Base-by-base conservation (phyloP, 1,284 basidiomycete genomes). In the Cronartium quercuum region DNA sequence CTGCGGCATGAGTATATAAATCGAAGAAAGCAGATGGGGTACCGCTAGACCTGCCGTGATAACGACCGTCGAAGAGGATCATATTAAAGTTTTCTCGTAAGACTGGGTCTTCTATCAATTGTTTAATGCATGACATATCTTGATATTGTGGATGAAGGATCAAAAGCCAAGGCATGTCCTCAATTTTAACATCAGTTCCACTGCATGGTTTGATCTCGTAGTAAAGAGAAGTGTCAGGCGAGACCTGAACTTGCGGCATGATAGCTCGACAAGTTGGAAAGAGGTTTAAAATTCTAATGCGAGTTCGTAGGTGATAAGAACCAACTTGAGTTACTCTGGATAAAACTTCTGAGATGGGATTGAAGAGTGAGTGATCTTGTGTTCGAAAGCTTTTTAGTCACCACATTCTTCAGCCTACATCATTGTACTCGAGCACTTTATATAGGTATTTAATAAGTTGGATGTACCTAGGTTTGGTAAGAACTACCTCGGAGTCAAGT, bases 171-270 rank as follows among this genome's bases (percentile, higher is more conserved):
- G 69, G 69, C 5, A 13, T 64, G 6, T 35, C 13, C 15, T 51
- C 42, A 60, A 29, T n/a, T 1, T 13, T 5, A 29, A 24, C 6
- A 15, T n/a, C 12, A 13, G 15, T 60, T 2, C 24, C 12, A 29
- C 12, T 60, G 21, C 62, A 66, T 37, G 40, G 55, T 2, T 9
- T 38, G 15, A 73, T 65, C 7, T 73, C 69, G 24, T 73, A 73
- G 29, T 66, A 40, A 12, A 73, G 51, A 15, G n/a, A 29, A 2
- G 63, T 55, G 9, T 10, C 63, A 24, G 37, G 37, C 4, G 62
- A 73, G 37, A 73, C 69, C 57, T 55, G 9, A 10, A 65, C 63
- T 3, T 64, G 62, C 1, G 69, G 69, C 69, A 73, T 71, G 13
- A 21, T 35, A 18, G 37, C n/a, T n/a, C n/a, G n/a, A n/a, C n/a